Base-by-base conservation (phyloP, 768 basidiomycete species). In the Kwoniella sp. region DNA sequence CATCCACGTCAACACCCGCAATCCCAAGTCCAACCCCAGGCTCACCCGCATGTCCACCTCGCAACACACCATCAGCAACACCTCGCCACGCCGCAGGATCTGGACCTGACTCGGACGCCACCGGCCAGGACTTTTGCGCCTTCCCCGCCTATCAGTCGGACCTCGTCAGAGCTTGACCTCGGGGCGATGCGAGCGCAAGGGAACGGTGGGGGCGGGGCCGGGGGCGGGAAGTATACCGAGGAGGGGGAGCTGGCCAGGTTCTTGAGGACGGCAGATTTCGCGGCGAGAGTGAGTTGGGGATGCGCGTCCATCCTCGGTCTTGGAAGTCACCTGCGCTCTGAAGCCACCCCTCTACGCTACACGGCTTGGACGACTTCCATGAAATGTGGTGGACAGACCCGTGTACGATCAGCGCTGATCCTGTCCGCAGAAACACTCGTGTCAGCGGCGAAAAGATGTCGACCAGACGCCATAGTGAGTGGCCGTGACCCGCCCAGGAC, bases 391-490 rank as follows among this genome's bases (percentile, higher is more conserved):
- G 9, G 9, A 25, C 3, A 25, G 22, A 19, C 14, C 25, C 22
- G 42, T 7, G 28, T n/a, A n/a, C n/a, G 19, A 46, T 46, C 2
- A 14, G 17, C 31, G 25, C 33, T 50, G n/a, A 50, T 14, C 20
- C 3, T 27, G 22, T 19, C 3, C 12, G 12, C 29, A 72, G 69
- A 73, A 71, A 67, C 71, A 73, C 50, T 56, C 59, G 1, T 68
- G 70, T 56, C 71, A 73, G 45, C 47, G 71, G 42, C 43, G 71
- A 28, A 73, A 73, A 55, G 62, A 73, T 42, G 52, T 63, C 11
- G 62, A 70, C 45, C 63, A 71, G 39, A 70, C 71, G 29, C 71
- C 71, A 45, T 73, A 73, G 61, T 71, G 32, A 51, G 69, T 56
- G 32, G 8, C 29, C 31, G n/a, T 14, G 9, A 31, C 32, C 44